Percentiles rank a stretch among this genome's conserved stretches.
phyloP scores from a whole-genome alignment of 2,329 filamentous ascomycete genomes.

The Cadophora sp. region DNA sequence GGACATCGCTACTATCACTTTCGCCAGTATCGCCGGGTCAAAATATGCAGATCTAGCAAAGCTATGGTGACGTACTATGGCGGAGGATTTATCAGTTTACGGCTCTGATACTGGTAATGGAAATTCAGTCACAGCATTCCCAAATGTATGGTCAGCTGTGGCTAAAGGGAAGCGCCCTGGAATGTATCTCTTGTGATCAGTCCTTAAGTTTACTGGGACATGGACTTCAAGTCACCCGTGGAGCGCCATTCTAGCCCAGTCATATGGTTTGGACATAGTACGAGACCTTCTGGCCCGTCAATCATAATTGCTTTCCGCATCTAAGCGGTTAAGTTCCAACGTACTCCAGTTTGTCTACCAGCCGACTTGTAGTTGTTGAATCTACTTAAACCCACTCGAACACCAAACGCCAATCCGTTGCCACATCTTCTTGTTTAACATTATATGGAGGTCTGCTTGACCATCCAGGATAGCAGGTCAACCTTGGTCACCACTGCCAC shows the following conservation, averaged over 20 bases:
- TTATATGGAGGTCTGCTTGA: constrained; percentile 62
- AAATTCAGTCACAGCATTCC: too few species aligned
- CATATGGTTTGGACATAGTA: neutral
- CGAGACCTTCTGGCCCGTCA: neutral
- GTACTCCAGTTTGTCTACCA: constrained; percentile 15
- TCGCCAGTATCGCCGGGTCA: too few species aligned
- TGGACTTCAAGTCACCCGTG: too few species aligned
- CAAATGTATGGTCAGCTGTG: too few species aligned
- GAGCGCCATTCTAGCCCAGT: neutral
- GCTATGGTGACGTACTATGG: too few species aligned
- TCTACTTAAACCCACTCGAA: constrained; percentile 21
- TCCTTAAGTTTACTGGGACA: too few species aligned
- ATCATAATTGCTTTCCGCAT: neutral
- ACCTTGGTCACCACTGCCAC: constrained; percentile 96
- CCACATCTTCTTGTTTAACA: neutral
- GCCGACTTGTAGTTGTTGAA: constrained; percentile 30
- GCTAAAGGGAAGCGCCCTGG: too few species aligned
- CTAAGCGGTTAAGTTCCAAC: constrained; percentile 23
- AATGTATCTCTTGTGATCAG: too few species aligned
- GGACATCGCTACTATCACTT: too few species aligned
- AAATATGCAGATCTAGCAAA: too few species aligned
- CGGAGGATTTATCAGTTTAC: too few species aligned
- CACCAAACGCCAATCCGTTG: constrained; percentile 18
- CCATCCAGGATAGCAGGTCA: constrained; percentile 90
- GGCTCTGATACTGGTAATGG: too few species aligned